Percentiles rank a stretch among this genome's conserved stretches.
These are phyloP conservation scores for Prunus mira DNA, from an alignment of 306 rosid species.

Conservation along the genomic window DNA sequence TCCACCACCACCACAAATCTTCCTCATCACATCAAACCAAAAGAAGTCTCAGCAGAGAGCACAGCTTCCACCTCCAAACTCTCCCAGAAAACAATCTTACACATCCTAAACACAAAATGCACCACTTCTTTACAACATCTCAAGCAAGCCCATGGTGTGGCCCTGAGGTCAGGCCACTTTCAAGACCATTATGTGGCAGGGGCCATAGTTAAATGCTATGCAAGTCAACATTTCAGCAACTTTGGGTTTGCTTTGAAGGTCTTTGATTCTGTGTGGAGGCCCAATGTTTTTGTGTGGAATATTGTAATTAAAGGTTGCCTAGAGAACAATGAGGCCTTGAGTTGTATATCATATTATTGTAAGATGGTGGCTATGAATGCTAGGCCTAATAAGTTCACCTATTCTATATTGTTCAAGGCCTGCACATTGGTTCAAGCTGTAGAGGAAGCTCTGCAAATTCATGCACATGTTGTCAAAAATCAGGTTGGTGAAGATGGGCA, in stretches of 20 bases:
- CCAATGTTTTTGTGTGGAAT: constrained; percentile 66
- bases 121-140: constrained; percentile 39
- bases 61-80: constrained; percentile 28
- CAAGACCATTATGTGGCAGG: constrained; percentile 61
- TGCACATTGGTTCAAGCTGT: constrained; percentile 35
- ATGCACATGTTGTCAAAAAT: constrained; percentile 51
- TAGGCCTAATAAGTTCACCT: constrained; percentile 59
- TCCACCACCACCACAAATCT: constrained; percentile 30
- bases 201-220: constrained; percentile 38
- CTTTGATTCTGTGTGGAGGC: constrained; percentile 39
- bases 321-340: constrained; percentile 35
- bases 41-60: constrained; percentile 14
- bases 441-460: constrained; percentile 48
- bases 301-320: constrained; percentile 48
- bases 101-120: constrained; percentile 41
- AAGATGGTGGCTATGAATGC: constrained; percentile 37
- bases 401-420: constrained; percentile 54
- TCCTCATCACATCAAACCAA: constrained; percentile 25
- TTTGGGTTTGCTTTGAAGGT: constrained; percentile 43
- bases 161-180: constrained; percentile 45
- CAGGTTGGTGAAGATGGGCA: constrained; percentile 43
- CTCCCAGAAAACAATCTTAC: constrained; percentile 49
- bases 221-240: constrained; percentile 36
- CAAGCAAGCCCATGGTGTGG: constrained; percentile 46
- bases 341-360: constrained; percentile 35